Base-by-base conservation (phyloP, 1,284 basidiomycete species). In the Cystobasidiaceae sp. region DNA sequence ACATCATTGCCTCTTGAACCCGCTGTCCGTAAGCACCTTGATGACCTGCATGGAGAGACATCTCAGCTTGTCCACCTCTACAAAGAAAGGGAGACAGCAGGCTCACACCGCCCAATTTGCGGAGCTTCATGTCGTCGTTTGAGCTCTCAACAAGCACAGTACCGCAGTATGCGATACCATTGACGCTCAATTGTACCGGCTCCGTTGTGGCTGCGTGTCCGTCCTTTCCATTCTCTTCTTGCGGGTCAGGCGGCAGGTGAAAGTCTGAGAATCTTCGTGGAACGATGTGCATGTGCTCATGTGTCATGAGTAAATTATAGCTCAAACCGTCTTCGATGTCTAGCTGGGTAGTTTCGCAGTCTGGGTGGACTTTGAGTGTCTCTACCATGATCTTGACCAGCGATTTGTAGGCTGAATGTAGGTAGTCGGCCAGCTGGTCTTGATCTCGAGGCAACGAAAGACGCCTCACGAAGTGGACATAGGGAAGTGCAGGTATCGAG, bases 91-190 rank as follows among this genome's bases (percentile, higher is more conserved):
- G n/a, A n/a, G n/a, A n/a, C n/a, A n/a, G n/a, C n/a, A n/a, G n/a
- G n/a, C n/a, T 15, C n/a, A 52, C 50, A 8, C 50, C 50, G 17
- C 50, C 50, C 13, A 52, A 13, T n/a, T 33, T 25, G 13, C n/a
- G 13, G 13, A 52, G 32, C 6, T 33, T 17, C 50, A 33, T 52
- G 5, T 21, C 50, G 28, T 52, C 50, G 6, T 13, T 37, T n/a
- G n/a, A n/a, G 28, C 28, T 33, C 50, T 52, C 37, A 33, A 52
- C 50, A 3, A 52, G 50, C n/a, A 52, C 50, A n/a, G 50, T 52
- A 33, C 50, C n/a, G n/a, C 28, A 33, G 19, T 33, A 52, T n/a
- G 50, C 50, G 6, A 52, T 27, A 7, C 28, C 27, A 19, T 52
- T 52, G 50, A 27, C 32, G 25, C 50, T 33, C 13, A 52, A 33